Conservation (phyloP, 805 yeast species). For the Debaryomyces castellii region DNA sequence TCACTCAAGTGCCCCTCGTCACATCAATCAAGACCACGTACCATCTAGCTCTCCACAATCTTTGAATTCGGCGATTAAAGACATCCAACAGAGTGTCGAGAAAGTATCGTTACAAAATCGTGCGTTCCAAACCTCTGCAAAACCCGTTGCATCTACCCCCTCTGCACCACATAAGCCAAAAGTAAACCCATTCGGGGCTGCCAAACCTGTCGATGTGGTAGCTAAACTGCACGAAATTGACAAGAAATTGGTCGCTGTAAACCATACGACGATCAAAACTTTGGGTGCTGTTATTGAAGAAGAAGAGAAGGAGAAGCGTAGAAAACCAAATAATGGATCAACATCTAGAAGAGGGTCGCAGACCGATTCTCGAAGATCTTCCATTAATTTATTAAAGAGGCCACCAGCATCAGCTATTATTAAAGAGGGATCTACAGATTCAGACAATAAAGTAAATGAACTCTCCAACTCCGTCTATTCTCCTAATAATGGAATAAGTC, state of each 20-base stretch:
- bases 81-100: neutral
- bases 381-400: constrained; percentile 19
- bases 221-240: constrained; percentile 66
- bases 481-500: constrained; percentile 30
- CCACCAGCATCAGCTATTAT: constrained; percentile 3
- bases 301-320: constrained; percentile 4
- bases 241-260: constrained; percentile 26
- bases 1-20: constrained; percentile 6
- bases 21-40: neutral
- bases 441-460: constrained; percentile 6
- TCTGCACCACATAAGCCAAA: constrained; percentile 35
- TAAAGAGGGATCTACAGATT: neutral
- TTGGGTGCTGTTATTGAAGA: constrained; percentile 16
- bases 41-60: neutral
- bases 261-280: constrained; percentile 34
- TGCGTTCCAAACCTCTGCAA: neutral
- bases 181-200: constrained; percentile 77
- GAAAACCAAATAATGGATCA: constrained; percentile 7
- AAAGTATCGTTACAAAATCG: neutral
- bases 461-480: constrained; percentile 14
- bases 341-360: constrained; percentile 6
- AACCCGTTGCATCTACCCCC: constrained; percentile 5
- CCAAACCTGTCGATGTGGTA: constrained; percentile 80
- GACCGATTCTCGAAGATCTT: constrained; percentile 11
- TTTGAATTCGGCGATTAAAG: neutral